Base-by-base conservation (phyloP, 2,329 filamentous ascomycete species). In the Colletotrichum australisinense region DNA sequence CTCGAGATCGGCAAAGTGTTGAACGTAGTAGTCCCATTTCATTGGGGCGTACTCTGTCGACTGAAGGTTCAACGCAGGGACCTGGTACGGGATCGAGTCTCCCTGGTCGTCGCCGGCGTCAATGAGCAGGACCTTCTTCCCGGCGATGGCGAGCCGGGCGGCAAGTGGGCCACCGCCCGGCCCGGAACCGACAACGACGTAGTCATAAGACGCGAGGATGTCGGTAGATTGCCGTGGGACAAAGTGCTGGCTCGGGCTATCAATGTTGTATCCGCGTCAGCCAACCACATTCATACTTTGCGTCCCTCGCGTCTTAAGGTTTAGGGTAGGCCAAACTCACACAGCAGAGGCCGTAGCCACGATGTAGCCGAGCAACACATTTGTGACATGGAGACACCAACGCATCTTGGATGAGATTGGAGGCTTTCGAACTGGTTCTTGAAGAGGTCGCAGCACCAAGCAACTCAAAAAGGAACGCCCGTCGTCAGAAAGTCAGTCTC, bases 171-270 rank as follows among this genome's bases (percentile, higher is more conserved):
- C 88, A 59, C 89, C 89, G 38, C 89, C 89, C 2, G 88, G 84
- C 3, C 89, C 89, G 14, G 87, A 89, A 5, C 89, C 89, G 46
- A 91, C 86, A 19, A 91, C 83, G n/a, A 91, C 83, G 79, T 90
- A 91, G 75, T 91, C 89, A 75, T 90, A 90, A 30, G 58, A 53
- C 3, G 69, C 52, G 35, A 70, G 67, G 19, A 70, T 70, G 30
- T 66, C 62, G 9, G 60, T 26, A 11, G 60, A 66, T 56, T 73
- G 71, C 19, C 69, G 69, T 26, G 53, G 9, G 38, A 28, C n/a
- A 22, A 58, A 58, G 30, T 49, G 32, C 28, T 68, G 64, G 65
- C 57, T 68, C 26, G 69, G 69, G 49, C 69, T 72, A 52, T 22
- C 32, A 30, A 14, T 55, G 52, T 16, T n/a, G 24, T 11, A 52